Base-by-base conservation (phyloP, 2,329 filamentous ascomycete species). In the Penicillium expansum region DNA sequence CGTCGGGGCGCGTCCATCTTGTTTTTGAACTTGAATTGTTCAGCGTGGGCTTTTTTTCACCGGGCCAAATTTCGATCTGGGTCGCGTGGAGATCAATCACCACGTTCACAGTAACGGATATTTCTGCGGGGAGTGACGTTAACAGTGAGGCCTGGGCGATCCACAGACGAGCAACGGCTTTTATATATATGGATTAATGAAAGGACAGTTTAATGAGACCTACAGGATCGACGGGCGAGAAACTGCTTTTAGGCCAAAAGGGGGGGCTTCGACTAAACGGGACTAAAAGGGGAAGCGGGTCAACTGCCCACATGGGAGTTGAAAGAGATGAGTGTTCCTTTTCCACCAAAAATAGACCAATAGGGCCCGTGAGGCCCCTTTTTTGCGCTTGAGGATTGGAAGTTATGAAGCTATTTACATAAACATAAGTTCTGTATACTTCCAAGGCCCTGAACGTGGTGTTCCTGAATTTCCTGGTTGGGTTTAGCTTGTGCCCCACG, bases 1-100 rank as follows among this genome's bases (percentile, higher is more conserved):
- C 56, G 60, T 33, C 54, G 54, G 18, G 64, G 56, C 51, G 70
- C 69, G 35, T 71, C 70, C 71, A 73, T 72, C 33, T 47, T 57
- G 55, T 51, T 52, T 55, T 54, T 45, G 58, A 49, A 48, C 37
- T 42, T 29, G 24, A 24, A 24, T 24, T 24, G 24, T 58, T 55
- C 49, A 57, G 48, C 14, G 37, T 42, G 56, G 50, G 53, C 52
- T 52, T 38, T 52, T 38, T 55, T 47, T 51, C 22, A 49, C 44
- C 18, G 24, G 52, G 13, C 14, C 22, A n/a, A 11, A 41, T 24
- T 39, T 20, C 33, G 41, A 52, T 41, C 48, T 22, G 38, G 20
- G 41, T 41, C 48, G 53, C 41, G 48, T 48, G 45, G 35, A 55
- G 41, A 38, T 44, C 33, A 49, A 38, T 49, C 43, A 48, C 27